Evolutionary conservation across 768 basidiomycete species (phyloP), one percentile per base, ranked within the genome.

Genomic region (Auricularia cornea): DNA sequence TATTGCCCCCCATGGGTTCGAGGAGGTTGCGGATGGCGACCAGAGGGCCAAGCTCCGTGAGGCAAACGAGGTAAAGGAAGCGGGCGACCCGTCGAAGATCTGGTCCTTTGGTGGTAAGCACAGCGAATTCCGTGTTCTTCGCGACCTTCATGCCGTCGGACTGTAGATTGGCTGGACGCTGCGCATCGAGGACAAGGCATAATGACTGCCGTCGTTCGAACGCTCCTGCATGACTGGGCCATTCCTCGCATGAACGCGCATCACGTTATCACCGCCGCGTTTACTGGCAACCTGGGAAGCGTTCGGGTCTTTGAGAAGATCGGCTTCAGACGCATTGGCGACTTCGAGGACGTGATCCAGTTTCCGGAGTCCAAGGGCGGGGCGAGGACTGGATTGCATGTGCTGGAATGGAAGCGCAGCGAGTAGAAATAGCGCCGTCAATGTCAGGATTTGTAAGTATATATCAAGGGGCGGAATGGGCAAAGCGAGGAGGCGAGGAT

Each of bases 111-210:
- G 87, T 66, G 79, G 88, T 88, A 70, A 14, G 80, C 64, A 26
- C 59, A 3, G 30, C 30, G 2, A 31, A 26, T 40, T 59, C 8
- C 59, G 29, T 52, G 26, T 30, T 30, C 14, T 3, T n/a, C 31
- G n/a, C 2, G 29, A 61, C n/a, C n/a, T 31, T 16, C 3, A 51
- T 16, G 35, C 12, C 26, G 11, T 48, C 38, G 32, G 35, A n/a
- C 63, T 59, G n/a, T 68, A 88, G 88, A 87, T 69, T 88, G 80
- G 65, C 72, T 90, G 52, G 80, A 78, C 3, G 77, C 83, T 18
- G 81, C 80, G 38, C 81, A 87, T 68, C 87, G 89, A 63, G 79
- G 87, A 33, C 78, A 75, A 66, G 88, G 89, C 0, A 89, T 91
- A 65, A 90, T 90, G 90, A 81, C 82, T 28, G 83, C 81, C 20